Percentiles rank a stretch among this genome's conserved stretches.
phyloP scores from a whole-genome alignment of 2,329 filamentous ascomycete species.

The Nemania abortiva region DNA sequence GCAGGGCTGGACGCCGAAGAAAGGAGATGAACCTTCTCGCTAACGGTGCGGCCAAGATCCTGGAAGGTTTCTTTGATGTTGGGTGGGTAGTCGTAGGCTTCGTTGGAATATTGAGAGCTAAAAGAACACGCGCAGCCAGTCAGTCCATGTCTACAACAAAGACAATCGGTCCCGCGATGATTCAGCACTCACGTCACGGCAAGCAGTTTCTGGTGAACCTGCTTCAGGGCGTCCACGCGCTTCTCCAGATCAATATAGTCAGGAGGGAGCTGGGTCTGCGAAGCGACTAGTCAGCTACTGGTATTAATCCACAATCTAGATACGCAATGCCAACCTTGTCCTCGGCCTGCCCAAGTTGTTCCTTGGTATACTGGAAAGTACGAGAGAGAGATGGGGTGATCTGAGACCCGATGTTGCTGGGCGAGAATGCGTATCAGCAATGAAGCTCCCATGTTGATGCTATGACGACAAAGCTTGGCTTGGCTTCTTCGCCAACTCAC shows the following conservation, averaged over 20 bases:
- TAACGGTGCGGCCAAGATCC: conserved; percentile 94
- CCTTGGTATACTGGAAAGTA: conserved; percentile 97
- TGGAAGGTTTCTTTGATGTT: conserved; percentile 98
- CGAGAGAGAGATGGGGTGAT: conserved; percentile 94
- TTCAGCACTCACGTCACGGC: conserved; percentile 83
- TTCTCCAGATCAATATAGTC: conserved; percentile 99
- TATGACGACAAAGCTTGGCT: conserved; percentile 34
- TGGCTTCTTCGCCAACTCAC: conserved; percentile 54
- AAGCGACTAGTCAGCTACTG: conserved; percentile 8
- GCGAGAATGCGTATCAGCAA: conserved; percentile 39
- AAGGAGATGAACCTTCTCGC: conserved; percentile 92
- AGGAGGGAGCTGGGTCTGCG: conserved; percentile 90
- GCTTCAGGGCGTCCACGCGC: conserved; percentile 96
- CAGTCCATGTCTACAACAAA: conserved; percentile 13
- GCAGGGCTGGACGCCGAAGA: conserved; percentile 86
- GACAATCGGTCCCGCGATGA: conserved; percentile 10
- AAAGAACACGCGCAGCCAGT: conserved; percentile 42
- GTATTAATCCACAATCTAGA: neutral
- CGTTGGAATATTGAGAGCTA: conserved; percentile 93
- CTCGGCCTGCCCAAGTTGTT: conserved; percentile 93
- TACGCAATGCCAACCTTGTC: conserved; percentile 76
- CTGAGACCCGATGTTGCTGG: conserved; percentile 75
- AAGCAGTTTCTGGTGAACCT: conserved; percentile 96
- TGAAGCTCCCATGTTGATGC: conserved; percentile 33
- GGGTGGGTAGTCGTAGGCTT: conserved; percentile 90